A percentile compares a stretch with the other conserved stretches of the same genome.
Conservation (phyloP, 441 rosid species). For the Eugenia klotzschiana region DNA sequence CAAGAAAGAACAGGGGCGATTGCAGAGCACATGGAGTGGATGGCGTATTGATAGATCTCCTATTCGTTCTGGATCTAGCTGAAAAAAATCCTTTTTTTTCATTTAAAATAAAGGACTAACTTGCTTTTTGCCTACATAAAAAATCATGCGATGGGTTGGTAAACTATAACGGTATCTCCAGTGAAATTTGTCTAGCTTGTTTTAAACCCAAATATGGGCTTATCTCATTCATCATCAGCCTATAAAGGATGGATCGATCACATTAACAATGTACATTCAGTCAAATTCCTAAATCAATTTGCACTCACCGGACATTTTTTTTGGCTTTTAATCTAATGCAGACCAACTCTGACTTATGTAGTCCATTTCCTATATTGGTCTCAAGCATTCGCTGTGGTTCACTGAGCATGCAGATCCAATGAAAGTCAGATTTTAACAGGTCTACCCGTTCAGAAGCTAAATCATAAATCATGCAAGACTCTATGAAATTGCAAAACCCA, state of each 20-base stretch:
- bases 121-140: no score
- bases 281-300: not conserved
- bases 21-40: no score
- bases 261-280: not conserved
- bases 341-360: not conserved
- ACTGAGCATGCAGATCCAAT: no score
- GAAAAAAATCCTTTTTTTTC: no score
- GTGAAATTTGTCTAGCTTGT: not conserved
- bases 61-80: no score
- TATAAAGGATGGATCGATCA: not conserved
- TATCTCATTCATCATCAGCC: not conserved
- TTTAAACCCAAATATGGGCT: not conserved
- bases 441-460: not conserved
- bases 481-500: not conserved
- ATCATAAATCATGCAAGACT: not conserved
- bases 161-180: no score
- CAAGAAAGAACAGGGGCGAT: no score
- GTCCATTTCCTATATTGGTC: not conserved
- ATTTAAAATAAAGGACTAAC: no score
- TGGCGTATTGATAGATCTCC: no score
- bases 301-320: not conserved
- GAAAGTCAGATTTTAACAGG: not conserved
- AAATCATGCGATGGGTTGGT: no score
- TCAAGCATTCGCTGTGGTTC: not conserved
- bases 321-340: not conserved